Evolutionary conservation across 176 grass and related monocot species (phyloP).

Genomic region (Aegilops bicornis): DNA sequence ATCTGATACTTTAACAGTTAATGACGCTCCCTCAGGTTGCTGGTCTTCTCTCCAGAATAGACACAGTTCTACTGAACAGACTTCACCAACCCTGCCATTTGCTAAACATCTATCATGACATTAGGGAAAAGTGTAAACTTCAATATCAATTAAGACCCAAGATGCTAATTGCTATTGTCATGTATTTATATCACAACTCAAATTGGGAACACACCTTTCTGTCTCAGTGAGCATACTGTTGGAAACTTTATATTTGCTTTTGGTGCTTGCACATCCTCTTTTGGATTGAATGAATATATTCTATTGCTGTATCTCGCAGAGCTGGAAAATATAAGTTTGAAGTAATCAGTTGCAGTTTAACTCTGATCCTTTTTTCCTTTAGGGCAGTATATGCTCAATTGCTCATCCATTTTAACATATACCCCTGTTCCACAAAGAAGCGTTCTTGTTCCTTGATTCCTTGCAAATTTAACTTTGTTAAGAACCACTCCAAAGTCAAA

Average conservation of each 20-base stretch:
- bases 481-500: not conserved
- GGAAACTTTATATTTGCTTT: not conserved
- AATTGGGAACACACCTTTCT: not conserved
- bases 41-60: not conserved
- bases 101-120: not conserved
- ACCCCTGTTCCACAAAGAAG: not conserved
- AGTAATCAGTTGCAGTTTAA: not conserved
- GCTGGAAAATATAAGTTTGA: not conserved
- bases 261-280: conserved; percentile 1
- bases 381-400: not conserved
- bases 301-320: not conserved
- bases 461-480: conserved; percentile 8
- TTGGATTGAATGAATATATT: not conserved
- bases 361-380: not conserved
- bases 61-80: not conserved
- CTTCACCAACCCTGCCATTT: not conserved
- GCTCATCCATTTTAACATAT: not conserved
- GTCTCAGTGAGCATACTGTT: not conserved
- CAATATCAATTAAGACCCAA: not conserved
- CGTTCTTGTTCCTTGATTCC: not conserved
- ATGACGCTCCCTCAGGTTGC: not conserved
- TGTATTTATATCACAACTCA: conserved; percentile 21
- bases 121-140: conserved; percentile 18
- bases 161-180: not conserved
- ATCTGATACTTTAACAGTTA: not conserved